These are phyloP conservation scores for Candolleomyces efflorescens DNA, from an alignment of 768 basidiomycete genomes.

Conservation along the genomic window DNA sequence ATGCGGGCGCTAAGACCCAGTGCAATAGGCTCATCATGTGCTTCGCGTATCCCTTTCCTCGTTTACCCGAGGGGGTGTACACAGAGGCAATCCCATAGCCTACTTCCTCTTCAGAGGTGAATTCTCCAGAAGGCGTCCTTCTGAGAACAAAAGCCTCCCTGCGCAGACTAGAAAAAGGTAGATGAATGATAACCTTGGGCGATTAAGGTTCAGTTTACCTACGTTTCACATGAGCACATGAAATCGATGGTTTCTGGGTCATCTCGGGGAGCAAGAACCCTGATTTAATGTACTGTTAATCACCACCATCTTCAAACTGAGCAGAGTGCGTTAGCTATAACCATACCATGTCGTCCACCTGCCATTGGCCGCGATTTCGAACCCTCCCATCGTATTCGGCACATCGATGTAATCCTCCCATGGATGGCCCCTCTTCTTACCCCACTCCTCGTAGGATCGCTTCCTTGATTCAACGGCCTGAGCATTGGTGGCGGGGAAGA, in stretches of 20 bases:
- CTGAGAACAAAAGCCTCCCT: slow-evolving; percentile 26
- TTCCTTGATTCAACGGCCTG: slow-evolving; percentile 39
- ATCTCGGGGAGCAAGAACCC: slow-evolving; percentile 55
- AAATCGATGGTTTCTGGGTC: slow-evolving; percentile 50
- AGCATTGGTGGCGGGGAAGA: slow-evolving; percentile 37
- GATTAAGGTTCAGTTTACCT: slow-evolving; percentile 12
- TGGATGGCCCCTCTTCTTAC: slow-evolving; percentile 28
- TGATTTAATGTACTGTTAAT: slow-evolving; percentile 15
- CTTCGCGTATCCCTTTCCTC: slow-evolving; percentile 51
- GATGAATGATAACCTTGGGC: not conserved
- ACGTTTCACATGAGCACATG: slow-evolving; percentile 63
- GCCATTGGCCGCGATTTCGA: slow-evolving; percentile 42
- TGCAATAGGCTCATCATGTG: slow-evolving; percentile 68
- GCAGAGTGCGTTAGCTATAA: not conserved
- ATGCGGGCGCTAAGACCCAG: slow-evolving; percentile 24
- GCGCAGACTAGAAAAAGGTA: slow-evolving; percentile 18
- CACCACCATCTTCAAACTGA: too few relatives aligned
- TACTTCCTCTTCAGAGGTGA: slow-evolving; percentile 24
- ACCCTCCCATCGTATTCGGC: slow-evolving; percentile 32
- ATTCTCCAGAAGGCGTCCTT: slow-evolving; percentile 1
- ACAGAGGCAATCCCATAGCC: slow-evolving; percentile 56
- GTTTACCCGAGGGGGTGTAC: slow-evolving; percentile 46
- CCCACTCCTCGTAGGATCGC: slow-evolving; percentile 34
- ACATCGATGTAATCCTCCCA: slow-evolving; percentile 43
- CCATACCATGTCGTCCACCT: slow-evolving; percentile 48